Evolutionary conservation across 2,329 filamentous ascomycete species (phyloP).

Genomic region (Venturia effusa): DNA sequence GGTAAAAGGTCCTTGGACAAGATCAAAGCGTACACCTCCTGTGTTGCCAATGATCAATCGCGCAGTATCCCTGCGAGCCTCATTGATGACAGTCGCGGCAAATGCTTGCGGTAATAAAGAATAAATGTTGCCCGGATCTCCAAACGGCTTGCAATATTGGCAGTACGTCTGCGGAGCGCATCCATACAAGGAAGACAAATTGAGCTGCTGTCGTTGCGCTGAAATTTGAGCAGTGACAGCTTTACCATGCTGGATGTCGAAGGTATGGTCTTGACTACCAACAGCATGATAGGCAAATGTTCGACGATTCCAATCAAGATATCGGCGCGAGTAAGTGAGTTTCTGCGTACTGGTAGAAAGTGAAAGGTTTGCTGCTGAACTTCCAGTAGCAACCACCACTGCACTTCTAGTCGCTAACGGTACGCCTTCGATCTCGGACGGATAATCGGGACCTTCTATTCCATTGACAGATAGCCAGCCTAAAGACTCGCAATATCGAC

Average conservation of each 20-base stretch:
- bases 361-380: slow-evolving; percentile 22
- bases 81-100: slow-evolving; percentile 41
- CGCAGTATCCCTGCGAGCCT: slow-evolving; percentile 37
- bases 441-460: slow-evolving; percentile 38
- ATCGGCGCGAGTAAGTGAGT: slow-evolving; percentile 45
- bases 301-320: slow-evolving; percentile 58
- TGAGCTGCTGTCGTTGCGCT: slow-evolving; percentile 39
- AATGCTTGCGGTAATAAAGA: slow-evolving; percentile 41
- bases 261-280: slow-evolving; percentile 35
- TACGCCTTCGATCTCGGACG: slow-evolving; percentile 29
- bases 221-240: slow-evolving; percentile 41
- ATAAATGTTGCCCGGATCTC: slow-evolving; percentile 44
- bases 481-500: slow-evolving; percentile 52
- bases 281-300: slow-evolving; percentile 53
- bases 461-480: slow-evolving; percentile 57
- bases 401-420: slow-evolving; percentile 32
- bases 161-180: slow-evolving; percentile 52
- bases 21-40: slow-evolving; percentile 49
- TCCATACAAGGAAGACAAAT: slow-evolving; percentile 46
- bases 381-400: slow-evolving; percentile 25
- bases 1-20: slow-evolving; percentile 53
- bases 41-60: slow-evolving; percentile 52
- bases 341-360: slow-evolving; percentile 23
- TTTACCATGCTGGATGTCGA: slow-evolving; percentile 40
- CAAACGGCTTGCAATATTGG: slow-evolving; percentile 43